Evolutionary conservation across 163 green algal species (phyloP), one percentile per base, ranked within the genome.

Genomic region (Coccomyxa subellipsoidea): DNA sequence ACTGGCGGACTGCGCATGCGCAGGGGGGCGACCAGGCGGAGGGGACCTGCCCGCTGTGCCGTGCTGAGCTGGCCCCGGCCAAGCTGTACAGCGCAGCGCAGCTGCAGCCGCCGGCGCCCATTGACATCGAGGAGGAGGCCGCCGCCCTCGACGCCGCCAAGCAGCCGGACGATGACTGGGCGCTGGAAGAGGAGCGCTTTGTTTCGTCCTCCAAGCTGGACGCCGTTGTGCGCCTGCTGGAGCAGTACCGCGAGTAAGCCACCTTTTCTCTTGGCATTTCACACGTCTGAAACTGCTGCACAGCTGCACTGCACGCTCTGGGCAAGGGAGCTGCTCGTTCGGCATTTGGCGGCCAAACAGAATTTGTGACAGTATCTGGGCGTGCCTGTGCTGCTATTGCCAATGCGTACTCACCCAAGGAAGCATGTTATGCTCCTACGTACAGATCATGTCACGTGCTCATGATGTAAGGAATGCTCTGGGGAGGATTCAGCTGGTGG

Each of bases 1-100:
- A 25, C 7, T 32, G n/a, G 25, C 7, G 36, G 32, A 77, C 21
- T 69, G 69, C 27, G 72, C 12, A 18, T 79, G 1, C 34, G 29
- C n/a, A 79, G 32, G 72, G 32, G n/a, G n/a, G 69, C 72, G 36
- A 47, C 32, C 36, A 40, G 25, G 47, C 47, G 4, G 47, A 59
- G 38, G 76, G 38, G 23, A 37, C 29, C 21, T 80, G 76, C 76
- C 39, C 39, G 38, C 76, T 80, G 27, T 80, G 76, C 76, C 37
- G 27, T 36, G 76, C 23, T 2, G 37, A 80, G 31, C 29, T 80
- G 71, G 12, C 8, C n/a, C 32, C 71, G 25, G 32, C 71, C 31
- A 34, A 78, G 71, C 10, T 78, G 0, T 78, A 78, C 15, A 10
- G n/a, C 71, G 71, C 34, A 31, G 47, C 47, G 0, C 47, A 36